These are phyloP conservation scores for Rhododendron ovatum DNA, from an alignment of 148 eudicot genomes.

Conservation along the genomic window DNA sequence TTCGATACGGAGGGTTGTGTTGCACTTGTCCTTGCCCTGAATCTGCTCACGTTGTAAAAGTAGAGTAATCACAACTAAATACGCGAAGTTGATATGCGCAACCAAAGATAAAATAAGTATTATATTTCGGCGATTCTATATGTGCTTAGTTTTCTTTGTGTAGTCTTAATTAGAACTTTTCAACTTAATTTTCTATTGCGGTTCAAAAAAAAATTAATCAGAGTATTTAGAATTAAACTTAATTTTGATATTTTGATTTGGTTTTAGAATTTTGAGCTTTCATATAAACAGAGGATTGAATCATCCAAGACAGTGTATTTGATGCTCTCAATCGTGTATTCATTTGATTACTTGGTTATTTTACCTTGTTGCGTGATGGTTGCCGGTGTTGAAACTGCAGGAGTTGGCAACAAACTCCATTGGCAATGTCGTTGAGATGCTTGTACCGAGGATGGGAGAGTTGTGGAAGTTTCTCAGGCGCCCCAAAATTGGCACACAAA, in stretches of 20 bases:
- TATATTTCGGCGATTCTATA: too few relatives aligned
- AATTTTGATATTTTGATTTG: too few relatives aligned
- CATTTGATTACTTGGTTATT: neutral
- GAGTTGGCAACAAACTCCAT: constrained; percentile 41
- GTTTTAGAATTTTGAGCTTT: too few relatives aligned
- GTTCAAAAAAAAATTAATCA: too few relatives aligned
- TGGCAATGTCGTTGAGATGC: constrained; percentile 32
- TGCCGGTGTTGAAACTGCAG: constrained; percentile 21
- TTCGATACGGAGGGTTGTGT: constrained; percentile 23
- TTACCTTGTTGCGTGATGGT: neutral
- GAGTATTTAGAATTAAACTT: too few relatives aligned
- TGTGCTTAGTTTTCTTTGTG: too few relatives aligned
- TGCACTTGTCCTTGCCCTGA: constrained; percentile 7
- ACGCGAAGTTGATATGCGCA: neutral
- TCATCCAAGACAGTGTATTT: too few relatives aligned
- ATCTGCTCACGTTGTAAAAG: constrained; percentile 14
- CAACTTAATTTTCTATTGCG: too few relatives aligned
- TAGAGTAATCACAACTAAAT: neutral
- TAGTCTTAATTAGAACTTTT: too few relatives aligned
- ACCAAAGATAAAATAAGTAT: neutral
- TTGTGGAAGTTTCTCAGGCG: neutral
- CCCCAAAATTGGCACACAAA: constrained; percentile 33
- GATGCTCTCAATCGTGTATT: too few relatives aligned
- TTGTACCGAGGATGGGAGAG: constrained; percentile 29
- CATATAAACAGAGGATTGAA: too few relatives aligned